These are phyloP conservation scores for Nigrospora oryzae DNA, from an alignment of 2,329 filamentous ascomycete genomes.

Conservation along the genomic window DNA sequence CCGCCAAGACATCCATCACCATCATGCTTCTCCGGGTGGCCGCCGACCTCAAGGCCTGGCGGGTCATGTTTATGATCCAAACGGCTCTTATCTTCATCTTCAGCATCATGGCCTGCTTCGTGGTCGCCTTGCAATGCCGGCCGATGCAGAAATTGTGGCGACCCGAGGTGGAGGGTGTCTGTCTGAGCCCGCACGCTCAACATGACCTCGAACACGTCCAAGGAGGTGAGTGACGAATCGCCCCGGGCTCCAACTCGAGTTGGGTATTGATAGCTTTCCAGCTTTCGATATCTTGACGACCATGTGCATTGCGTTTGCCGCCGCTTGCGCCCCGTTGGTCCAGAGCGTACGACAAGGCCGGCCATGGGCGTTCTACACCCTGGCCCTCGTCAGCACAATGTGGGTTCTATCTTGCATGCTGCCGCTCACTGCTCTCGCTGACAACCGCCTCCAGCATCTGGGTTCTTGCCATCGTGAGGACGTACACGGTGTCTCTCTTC, in stretches of 20 bases:
- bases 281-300: no score
- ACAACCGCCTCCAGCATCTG: background rate
- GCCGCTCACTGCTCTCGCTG: no score
- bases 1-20: slow-evolving; percentile 27
- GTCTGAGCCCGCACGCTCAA: slow-evolving; percentile 22
- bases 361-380: background rate
- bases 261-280: no score
- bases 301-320: background rate
- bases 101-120: no score
- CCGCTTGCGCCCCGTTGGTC: background rate
- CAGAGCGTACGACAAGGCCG: background rate
- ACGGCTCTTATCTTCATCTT: no score
- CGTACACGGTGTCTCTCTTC: background rate
- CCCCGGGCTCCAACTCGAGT: no score
- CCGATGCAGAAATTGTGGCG: slow-evolving; percentile 29
- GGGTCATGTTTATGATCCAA: slow-evolving; percentile 12
- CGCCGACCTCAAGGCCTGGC: slow-evolving; percentile 18
- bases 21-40: slow-evolving; percentile 19
- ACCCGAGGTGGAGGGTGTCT: slow-evolving; percentile 16
- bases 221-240: slow-evolving; percentile 13
- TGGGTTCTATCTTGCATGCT: background rate
- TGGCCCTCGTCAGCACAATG: background rate
- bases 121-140: slow-evolving; percentile 20
- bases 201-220: slow-evolving; percentile 25
- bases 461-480: background rate